Evolutionary conservation across 2,329 filamentous ascomycete species (phyloP), one percentile per base, ranked within the genome.

Genomic region (Alternaria dauci): DNA sequence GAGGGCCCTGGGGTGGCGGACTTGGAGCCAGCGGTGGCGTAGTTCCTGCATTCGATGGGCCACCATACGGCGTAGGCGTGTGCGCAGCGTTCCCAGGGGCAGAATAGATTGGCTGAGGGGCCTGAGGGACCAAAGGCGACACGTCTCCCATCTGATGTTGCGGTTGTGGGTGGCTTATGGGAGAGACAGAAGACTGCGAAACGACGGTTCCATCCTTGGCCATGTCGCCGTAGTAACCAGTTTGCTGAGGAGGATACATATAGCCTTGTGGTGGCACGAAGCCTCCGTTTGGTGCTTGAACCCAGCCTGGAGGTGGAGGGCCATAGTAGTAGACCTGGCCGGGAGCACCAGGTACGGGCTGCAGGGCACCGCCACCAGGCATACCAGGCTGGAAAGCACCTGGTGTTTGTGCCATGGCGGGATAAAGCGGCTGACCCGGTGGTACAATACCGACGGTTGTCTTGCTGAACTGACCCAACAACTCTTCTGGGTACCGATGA

Each of bases 361-460:
- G 38, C 38, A 39, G 9, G n/a, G 38, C 18, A 20, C 38, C 38
- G 7, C 38, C 26, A 30, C 58, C 56, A 11, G 51, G 59, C 9
- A 52, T 52, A 30, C 52, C 59, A 25, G 63, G 62, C 11, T 41
- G 44, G 42, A 55, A 50, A n/a, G 41, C 47, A 28, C 52, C 57
- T 9, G 65, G 55, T 20, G 52, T 58, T 54, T 74, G 71, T n/a
- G 61, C 63, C 70, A 74, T 72, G 1, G 63, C 59, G 2, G 67
- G 67, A 23, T 71, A 59, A 18, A 72, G 47, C 0, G 72, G 68
- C 46, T 75, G 68, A 8, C 69, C 71, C 8, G 67, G 64, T 18
- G 69, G 71, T 2, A 74, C 70, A 7, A 75, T 69, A 5, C 74
- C 74, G 8, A 74, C 72, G 1, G 72, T 74, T 16, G 66, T 68